Conservation (phyloP, 306 rosid species). For the Cicer chorassanicum region DNA sequence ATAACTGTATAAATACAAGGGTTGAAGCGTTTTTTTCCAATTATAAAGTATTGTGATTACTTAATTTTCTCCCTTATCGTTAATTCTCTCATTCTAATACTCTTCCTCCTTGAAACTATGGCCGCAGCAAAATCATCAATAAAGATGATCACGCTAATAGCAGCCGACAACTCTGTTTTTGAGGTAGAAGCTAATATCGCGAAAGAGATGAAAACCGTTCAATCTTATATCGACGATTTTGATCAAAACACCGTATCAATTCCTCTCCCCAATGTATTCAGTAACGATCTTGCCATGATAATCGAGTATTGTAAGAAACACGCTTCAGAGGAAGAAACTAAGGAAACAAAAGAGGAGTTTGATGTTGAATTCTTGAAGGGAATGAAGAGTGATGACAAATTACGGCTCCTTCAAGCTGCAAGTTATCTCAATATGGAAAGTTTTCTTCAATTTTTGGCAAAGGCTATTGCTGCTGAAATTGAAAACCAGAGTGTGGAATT, state of each 20-base stretch:
- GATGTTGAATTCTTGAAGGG: not conserved
- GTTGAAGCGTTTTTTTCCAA: no score
- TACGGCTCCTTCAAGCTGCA: conserved; percentile 39
- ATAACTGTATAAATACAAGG: no score
- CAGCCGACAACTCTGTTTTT: no score
- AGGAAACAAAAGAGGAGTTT: not conserved
- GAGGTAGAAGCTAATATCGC: not conserved
- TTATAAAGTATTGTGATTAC: no score
- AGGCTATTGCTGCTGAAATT: conserved; percentile 34
- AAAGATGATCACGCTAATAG: no score
- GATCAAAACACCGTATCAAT: not conserved
- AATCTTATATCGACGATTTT: not conserved
- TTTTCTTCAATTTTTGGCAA: not conserved
- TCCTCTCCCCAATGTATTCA: not conserved
- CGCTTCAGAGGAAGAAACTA: not conserved
- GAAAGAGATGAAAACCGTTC: not conserved
- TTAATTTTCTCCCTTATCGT: no score
- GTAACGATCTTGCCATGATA: not conserved
- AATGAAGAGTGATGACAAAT: not conserved
- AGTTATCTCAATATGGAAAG: conserved; percentile 35
- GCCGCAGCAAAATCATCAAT: no score
- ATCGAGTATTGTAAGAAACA: not conserved
- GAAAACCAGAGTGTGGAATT: conserved; percentile 45
- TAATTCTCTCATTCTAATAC: no score
- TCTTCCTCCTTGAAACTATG: no score